Evolutionary conservation across 768 basidiomycete genomes (phyloP).

Genomic region (Pisolithus marmoratus): DNA sequence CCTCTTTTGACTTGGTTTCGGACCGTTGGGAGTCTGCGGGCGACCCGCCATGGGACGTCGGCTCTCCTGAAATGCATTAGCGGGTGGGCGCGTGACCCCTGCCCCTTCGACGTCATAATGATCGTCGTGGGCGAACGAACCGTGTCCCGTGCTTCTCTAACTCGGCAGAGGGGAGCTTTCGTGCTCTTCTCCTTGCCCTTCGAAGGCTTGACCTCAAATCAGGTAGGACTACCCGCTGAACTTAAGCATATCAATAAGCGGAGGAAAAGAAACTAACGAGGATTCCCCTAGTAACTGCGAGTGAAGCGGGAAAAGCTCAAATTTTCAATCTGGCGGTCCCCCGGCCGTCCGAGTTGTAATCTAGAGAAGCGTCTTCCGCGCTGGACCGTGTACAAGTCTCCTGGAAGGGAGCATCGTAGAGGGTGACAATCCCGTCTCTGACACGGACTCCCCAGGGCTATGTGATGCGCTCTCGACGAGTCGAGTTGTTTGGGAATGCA

Average conservation of each 20-base stretch:
- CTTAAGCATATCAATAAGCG: slow-evolving; percentile 88
- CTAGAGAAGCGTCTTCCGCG: slow-evolving; percentile 71
- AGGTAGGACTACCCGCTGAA: slow-evolving; percentile 81
- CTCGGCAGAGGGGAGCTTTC: no score
- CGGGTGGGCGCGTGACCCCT: background rate
- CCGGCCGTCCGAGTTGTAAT: slow-evolving; percentile 59
- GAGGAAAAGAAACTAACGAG: slow-evolving; percentile 91
- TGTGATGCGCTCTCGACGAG: slow-evolving; percentile 73
- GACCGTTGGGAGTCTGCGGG: background rate
- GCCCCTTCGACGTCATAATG: slow-evolving; percentile 46
- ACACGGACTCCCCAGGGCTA: slow-evolving; percentile 52
- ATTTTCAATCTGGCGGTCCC: slow-evolving; percentile 69
- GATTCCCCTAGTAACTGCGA: slow-evolving; percentile 86
- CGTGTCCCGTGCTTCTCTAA: no score
- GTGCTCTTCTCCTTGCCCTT: no score
- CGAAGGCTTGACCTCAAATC: slow-evolving; percentile 62
- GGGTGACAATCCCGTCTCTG: slow-evolving; percentile 67
- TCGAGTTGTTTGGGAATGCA: slow-evolving; percentile 85
- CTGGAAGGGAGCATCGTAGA: slow-evolving; percentile 77
- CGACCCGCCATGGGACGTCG: background rate
- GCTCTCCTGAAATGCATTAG: background rate
- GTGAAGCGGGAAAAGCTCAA: slow-evolving; percentile 83
- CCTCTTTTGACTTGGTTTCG: slow-evolving; percentile 20
- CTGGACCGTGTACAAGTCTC: slow-evolving; percentile 67
- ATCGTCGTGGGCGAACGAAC: slow-evolving; percentile 35